phyloP scores from a whole-genome alignment of 2,329 filamentous ascomycete species.

The Neobulgaria alba region DNA sequence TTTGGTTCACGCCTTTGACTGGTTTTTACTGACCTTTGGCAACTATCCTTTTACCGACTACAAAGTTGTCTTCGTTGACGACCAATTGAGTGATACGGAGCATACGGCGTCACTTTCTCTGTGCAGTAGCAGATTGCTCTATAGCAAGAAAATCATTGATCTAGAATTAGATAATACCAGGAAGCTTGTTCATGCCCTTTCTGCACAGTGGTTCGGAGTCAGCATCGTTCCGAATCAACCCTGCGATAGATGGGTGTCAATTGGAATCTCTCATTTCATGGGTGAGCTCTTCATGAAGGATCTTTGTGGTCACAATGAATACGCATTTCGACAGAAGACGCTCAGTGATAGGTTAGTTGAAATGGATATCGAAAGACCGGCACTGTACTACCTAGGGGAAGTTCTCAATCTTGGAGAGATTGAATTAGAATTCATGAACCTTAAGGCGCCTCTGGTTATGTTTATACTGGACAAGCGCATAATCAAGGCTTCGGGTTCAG shows the following conservation, averaged over 20 bases:
- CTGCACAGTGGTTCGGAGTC: constrained; percentile 90
- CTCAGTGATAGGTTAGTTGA: constrained; percentile 76
- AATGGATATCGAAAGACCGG: constrained; percentile 72
- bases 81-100: constrained; percentile 66
- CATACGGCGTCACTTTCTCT: constrained; percentile 78
- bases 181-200: constrained; percentile 72
- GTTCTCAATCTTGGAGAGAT: constrained; percentile 71
- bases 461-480: constrained; percentile 91
- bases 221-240: constrained; percentile 79
- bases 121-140: constrained; percentile 78
- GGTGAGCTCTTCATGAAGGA: constrained; percentile 86
- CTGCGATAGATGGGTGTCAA: constrained; percentile 78
- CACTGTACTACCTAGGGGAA: constrained; percentile 70
- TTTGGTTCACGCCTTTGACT: constrained; percentile 80
- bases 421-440: constrained; percentile 81
- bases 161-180: constrained; percentile 74
- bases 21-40: constrained; percentile 79
- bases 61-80: constrained; percentile 90
- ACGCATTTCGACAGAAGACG: constrained; percentile 80
- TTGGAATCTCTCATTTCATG: constrained; percentile 90
- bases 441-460: constrained; percentile 85
- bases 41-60: constrained; percentile 88
- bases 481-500: constrained; percentile 77
- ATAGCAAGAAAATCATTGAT: constrained; percentile 77
- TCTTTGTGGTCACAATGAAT: constrained; percentile 90